Evolutionary conservation across 768 basidiomycete species (phyloP).

Genomic region (Collybia mongolica): DNA sequence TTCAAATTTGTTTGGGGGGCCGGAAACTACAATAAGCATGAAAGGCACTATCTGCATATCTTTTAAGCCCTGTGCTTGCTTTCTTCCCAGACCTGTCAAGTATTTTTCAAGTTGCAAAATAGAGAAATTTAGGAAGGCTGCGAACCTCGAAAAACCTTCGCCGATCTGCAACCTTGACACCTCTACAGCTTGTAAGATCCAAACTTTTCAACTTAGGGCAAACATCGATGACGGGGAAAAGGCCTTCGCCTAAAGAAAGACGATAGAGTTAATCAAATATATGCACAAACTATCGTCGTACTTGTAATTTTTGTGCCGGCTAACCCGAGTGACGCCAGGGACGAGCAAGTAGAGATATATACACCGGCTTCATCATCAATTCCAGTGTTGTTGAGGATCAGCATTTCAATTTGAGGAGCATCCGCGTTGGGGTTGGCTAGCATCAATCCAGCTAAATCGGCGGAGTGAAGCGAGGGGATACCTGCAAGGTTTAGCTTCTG

Average conservation of each 20-base stretch:
- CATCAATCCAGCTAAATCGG: constrained; percentile 50
- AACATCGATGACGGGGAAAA: constrained; percentile 57
- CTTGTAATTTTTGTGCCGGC: constrained; percentile 61
- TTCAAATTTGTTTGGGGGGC: too few species aligned
- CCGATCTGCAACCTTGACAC: constrained; percentile 56
- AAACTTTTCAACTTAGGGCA: constrained; percentile 53
- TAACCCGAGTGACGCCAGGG: constrained; percentile 47
- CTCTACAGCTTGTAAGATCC: constrained; percentile 67
- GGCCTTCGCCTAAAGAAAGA: constrained; percentile 40
- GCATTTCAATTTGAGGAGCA: constrained; percentile 39
- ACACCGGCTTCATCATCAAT: constrained; percentile 56
- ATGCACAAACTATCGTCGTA: constrained; percentile 17
- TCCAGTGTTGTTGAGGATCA: constrained; percentile 58
- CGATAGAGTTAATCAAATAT: background rate
- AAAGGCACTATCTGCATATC: too few species aligned
- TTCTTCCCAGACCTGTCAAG: too few species aligned
- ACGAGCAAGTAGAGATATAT: constrained; percentile 51
- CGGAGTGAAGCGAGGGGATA: constrained; percentile 48
- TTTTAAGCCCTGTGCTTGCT: too few species aligned
- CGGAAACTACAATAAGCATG: too few species aligned
- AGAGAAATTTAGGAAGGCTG: background rate
- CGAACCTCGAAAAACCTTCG: constrained; percentile 66
- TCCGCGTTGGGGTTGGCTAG: constrained; percentile 24
- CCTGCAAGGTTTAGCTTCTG: constrained; percentile 62
- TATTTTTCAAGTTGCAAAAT: background rate